Conservation (phyloP, 768 basidiomycete species). For the Porpolomopsis calyptriformis region DNA sequence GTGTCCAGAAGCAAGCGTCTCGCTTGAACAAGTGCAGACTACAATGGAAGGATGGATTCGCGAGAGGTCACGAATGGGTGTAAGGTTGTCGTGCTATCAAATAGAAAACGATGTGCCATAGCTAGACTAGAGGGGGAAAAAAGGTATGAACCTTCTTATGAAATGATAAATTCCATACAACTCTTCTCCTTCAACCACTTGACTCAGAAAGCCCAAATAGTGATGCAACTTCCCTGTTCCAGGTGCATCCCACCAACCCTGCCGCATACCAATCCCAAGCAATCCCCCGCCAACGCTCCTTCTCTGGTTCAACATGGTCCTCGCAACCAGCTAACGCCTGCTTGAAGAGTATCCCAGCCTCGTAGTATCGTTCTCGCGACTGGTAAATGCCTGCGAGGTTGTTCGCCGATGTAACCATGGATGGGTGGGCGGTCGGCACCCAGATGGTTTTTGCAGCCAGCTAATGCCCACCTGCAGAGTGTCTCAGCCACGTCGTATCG, state of each 20-base stretch:
- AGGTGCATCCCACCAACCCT: constrained; percentile 75
- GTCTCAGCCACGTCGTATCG: too few relatives aligned
- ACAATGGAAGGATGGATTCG: constrained; percentile 83
- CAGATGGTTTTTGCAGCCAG: too few relatives aligned
- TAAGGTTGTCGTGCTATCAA: constrained; percentile 71
- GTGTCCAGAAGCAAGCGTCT: constrained; percentile 71
- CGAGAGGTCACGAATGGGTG: constrained; percentile 83
- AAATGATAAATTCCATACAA: constrained; percentile 86
- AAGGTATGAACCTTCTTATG: constrained; percentile 66
- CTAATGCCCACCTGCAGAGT: too few relatives aligned
- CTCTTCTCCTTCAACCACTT: constrained; percentile 76
- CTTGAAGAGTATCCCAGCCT: too few relatives aligned
- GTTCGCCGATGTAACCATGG: too few relatives aligned
- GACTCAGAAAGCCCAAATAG: constrained; percentile 78
- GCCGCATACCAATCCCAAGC: constrained; percentile 90
- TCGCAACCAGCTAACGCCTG: too few relatives aligned
- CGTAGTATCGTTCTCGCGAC: too few relatives aligned
- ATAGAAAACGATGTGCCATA: constrained; percentile 2
- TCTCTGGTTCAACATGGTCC: constrained; percentile 85
- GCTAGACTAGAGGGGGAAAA: constrained; percentile 6
- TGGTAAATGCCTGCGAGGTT: too few relatives aligned
- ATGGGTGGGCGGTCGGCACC: too few relatives aligned
- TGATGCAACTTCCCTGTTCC: constrained; percentile 94
- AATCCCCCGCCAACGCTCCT: constrained; percentile 83
- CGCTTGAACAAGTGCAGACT: constrained; percentile 64